Percentiles rank a stretch among this genome's conserved stretches.
Evolutionary conservation across 2,329 filamentous ascomycete genomes (phyloP).

Genomic region (Chaetomium strumarium): DNA sequence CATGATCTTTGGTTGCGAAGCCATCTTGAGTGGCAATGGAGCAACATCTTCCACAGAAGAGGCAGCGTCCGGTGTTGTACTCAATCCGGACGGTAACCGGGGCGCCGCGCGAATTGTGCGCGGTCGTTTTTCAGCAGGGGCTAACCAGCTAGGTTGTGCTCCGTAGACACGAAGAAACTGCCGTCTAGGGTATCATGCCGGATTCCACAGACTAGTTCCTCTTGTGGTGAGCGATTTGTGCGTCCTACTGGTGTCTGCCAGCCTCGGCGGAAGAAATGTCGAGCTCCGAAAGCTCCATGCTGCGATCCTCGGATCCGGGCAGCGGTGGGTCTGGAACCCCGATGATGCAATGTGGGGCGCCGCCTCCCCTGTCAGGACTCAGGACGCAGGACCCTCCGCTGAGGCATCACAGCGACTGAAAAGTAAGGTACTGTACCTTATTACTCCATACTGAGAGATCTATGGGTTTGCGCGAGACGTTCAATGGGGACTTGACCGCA

Average conservation of each 20-base stretch:
- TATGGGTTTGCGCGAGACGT: not conserved
- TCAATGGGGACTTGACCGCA: not conserved
- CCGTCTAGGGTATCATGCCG: not conserved
- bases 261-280: conserved; percentile 8
- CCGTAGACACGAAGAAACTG: too few relatives aligned
- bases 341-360: conserved; percentile 24
- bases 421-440: too few relatives aligned
- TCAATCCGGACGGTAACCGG: not conserved
- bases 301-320: conserved; percentile 1
- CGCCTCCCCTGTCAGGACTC: not conserved
- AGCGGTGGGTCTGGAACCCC: conserved; percentile 1
- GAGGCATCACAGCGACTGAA: not conserved
- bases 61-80: not conserved
- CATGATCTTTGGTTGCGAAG: conserved; percentile 21
- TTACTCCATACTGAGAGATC: too few relatives aligned
- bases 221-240: not conserved
- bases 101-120: conserved; percentile 10
- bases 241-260: not conserved
- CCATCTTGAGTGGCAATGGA: conserved; percentile 12
- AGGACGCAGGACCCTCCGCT: not conserved
- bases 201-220: not conserved
- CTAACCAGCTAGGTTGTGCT: too few relatives aligned
- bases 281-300: conserved; percentile 6
- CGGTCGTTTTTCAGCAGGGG: too few relatives aligned
- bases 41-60: conserved; percentile 11